Base-by-base conservation (phyloP, 305 asterid species). In the Withania somnifera region DNA sequence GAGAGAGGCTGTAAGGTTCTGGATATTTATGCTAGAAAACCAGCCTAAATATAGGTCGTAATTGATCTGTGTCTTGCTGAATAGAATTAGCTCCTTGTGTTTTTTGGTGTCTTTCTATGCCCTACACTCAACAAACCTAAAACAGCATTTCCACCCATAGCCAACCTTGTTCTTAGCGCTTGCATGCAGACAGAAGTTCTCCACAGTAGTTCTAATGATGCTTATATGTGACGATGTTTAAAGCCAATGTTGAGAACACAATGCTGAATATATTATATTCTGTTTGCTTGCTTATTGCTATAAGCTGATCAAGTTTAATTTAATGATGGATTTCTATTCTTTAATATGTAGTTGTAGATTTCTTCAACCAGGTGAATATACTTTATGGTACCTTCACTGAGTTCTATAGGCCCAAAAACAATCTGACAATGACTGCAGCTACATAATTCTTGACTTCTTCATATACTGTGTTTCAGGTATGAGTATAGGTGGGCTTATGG, bases 401-500 rank as follows among this genome's bases (percentile, higher is more conserved):
- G 90, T 95, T 95, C 89, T 95, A 98, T 81, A 93, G 98, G 1
- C 86, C 99, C 14, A 97, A 92, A 85, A 93, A 86, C 91, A 93
- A 98, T 89, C 99, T 96, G 13, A 93, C 98, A 76, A 95, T 95
- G 99, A 85, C 97, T 76, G 99, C 98, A 40, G 17, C 30, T 10
- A 36, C n/a, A n/a, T 22, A 17, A 36, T 34, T 67, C 76, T 67
- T 36, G 22, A 22, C 76, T 34, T 66, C 75, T 36, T 36, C 51
- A 67, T 36, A 36, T 1, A 64, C 32, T 2, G 58, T 22, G 76
- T 61, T 83, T 87, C 92, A 93, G 99, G 90, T 95, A 95, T 10
- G 98, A 95, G 79, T 93, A 95, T 82, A 91, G 98, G 86, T 95
- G 98, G 98, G 98, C 98, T 36, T 98, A 95, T 63, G 98, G 98